phyloP scores from a whole-genome alignment of 768 basidiomycete genomes.

The Leccinum incarnatum region DNA sequence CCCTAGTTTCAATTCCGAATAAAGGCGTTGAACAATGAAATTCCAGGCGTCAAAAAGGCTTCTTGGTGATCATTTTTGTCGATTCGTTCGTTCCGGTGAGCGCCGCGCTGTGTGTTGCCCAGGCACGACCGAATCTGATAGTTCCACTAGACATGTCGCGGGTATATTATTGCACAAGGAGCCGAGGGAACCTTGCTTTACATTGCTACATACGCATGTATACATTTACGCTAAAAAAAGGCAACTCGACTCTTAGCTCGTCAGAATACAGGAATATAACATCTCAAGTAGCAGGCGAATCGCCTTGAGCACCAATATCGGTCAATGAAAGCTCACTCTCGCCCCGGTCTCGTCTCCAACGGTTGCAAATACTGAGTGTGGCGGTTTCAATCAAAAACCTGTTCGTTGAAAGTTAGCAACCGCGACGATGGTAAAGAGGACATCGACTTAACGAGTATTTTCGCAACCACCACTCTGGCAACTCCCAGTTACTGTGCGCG shows the following conservation, averaged over 20 bases:
- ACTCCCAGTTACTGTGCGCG: conserved; percentile 89
- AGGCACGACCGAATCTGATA: neutral
- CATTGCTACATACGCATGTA: neutral
- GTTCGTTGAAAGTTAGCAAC: conserved; percentile 1
- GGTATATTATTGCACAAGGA: neutral
- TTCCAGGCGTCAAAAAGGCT: conserved; percentile 87
- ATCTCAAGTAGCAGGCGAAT: conserved; percentile 26
- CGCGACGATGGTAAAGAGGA: neutral
- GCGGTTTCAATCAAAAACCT: conserved; percentile 80
- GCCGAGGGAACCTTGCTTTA: neutral
- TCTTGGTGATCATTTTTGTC: conserved; percentile 62
- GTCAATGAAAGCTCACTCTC: conserved; percentile 64
- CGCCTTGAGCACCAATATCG: conserved; percentile 45
- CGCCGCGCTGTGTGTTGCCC: neutral
- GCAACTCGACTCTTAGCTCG: neutral
- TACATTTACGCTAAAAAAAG: conserved; percentile 9
- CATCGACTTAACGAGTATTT: conserved; percentile 62
- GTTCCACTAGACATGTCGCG: neutral
- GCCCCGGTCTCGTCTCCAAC: conserved; percentile 85
- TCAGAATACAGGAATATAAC: conserved; percentile 10
- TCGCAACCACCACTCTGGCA: conserved; percentile 77
- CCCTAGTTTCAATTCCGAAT: conserved; percentile 84
- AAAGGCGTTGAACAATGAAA: conserved; percentile 76
- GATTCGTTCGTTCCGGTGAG: neutral
- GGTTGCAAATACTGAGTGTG: conserved; percentile 70